These are phyloP conservation scores for Chiua virens DNA, from an alignment of 768 basidiomycete genomes.

Conservation along the genomic window DNA sequence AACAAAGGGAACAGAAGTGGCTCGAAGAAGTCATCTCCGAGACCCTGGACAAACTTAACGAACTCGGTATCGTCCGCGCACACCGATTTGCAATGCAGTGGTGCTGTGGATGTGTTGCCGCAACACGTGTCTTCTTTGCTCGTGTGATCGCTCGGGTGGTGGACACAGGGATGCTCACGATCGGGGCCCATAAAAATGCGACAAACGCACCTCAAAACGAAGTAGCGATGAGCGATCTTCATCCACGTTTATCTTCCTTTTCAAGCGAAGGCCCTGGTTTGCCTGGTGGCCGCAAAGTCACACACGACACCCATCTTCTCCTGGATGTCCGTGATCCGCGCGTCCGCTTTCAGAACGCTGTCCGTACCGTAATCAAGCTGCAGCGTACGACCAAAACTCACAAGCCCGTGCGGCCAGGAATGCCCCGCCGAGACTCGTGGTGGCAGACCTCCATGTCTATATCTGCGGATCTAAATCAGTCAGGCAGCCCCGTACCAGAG, in stretches of 20 bases:
- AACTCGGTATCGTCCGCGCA: constrained; percentile 25
- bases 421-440: constrained; percentile 28
- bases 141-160: constrained; percentile 15
- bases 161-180: background rate
- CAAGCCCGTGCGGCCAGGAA: constrained; percentile 18
- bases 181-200: background rate
- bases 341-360: constrained; percentile 39
- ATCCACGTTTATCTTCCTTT: background rate
- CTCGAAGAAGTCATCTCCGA: constrained; percentile 39
- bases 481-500: constrained; percentile 19
- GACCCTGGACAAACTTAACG: constrained; percentile 19
- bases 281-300: background rate
- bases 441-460: constrained; percentile 19
- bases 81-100: constrained; percentile 22
- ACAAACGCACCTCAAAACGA: background rate
- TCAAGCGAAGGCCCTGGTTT: constrained; percentile 6
- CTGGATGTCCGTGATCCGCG: constrained; percentile 26
- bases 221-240: background rate
- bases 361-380: constrained; percentile 44
- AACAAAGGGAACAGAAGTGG: constrained; percentile 47
- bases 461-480: background rate
- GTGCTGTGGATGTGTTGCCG: constrained; percentile 17
- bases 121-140: constrained; percentile 3
- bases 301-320: constrained; percentile 8
- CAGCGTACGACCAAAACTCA: constrained; percentile 30